These are phyloP conservation scores for Iberis pinnata DNA, from an alignment of 345 rosid species.

Conservation along the genomic window DNA sequence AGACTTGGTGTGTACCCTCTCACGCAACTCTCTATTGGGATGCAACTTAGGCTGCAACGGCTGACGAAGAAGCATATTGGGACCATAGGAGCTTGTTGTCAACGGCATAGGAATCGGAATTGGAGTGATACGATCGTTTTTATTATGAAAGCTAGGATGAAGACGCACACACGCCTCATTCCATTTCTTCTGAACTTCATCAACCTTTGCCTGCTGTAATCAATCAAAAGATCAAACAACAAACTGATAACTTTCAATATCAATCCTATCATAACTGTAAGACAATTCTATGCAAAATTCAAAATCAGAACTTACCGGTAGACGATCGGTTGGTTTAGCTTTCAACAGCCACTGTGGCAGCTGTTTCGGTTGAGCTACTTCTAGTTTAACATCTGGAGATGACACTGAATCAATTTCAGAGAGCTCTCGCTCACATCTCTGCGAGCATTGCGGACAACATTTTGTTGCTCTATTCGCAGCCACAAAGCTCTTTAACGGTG, in stretches of 20 bases:
- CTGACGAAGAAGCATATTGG: conserved; percentile 49
- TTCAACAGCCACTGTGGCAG: conserved; percentile 80
- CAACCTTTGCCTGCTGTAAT: conserved; percentile 22
- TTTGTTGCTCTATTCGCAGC: conserved; percentile 40
- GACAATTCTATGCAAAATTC: too few relatives aligned
- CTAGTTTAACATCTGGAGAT: conserved; percentile 48
- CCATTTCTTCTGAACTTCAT: conserved; percentile 86
- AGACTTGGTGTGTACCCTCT: conserved; percentile 33
- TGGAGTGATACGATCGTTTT: conserved; percentile 42
- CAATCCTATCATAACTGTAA: not conserved
- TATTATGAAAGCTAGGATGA: conserved; percentile 61
- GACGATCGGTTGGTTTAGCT: conserved; percentile 45
- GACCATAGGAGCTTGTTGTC: conserved; percentile 40
- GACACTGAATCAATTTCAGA: conserved; percentile 42
- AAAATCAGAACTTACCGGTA: conserved; percentile 42
- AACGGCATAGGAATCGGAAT: conserved; percentile 38
- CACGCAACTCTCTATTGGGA: conserved; percentile 40
- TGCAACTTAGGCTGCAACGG: conserved; percentile 56
- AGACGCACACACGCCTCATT: conserved; percentile 52
- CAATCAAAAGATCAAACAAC: not conserved
- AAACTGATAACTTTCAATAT: not conserved
- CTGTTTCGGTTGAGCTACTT: conserved; percentile 43
- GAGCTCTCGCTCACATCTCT: conserved; percentile 63
- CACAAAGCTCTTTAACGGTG: conserved; percentile 53
- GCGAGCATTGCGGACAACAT: conserved; percentile 65